These are phyloP conservation scores for Ceriops decandra DNA, from an alignment of 345 rosid species.

Conservation along the genomic window DNA sequence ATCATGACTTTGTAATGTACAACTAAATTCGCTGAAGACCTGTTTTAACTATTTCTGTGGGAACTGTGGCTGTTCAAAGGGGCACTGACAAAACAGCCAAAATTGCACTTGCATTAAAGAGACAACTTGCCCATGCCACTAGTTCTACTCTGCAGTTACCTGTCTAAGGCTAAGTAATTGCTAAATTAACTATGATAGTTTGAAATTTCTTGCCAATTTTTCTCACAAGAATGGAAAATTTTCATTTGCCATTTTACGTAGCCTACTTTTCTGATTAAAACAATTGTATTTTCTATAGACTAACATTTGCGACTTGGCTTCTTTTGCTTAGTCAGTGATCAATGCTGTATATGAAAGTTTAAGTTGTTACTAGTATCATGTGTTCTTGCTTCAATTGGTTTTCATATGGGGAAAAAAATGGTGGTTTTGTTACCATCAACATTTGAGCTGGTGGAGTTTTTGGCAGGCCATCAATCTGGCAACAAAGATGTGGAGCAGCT, in stretches of 20 bases:
- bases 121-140: too few species aligned
- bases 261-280: background rate
- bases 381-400: too few species aligned
- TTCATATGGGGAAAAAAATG: background rate
- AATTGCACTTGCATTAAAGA: too few species aligned
- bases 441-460: background rate
- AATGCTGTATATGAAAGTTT: background rate
- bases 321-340: background rate
- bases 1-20: too few species aligned
- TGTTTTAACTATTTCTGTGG: too few species aligned
- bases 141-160: too few species aligned
- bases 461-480: conserved; percentile 15
- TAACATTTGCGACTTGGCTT: background rate
- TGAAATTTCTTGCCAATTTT: too few species aligned
- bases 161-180: too few species aligned
- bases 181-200: too few species aligned
- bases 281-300: background rate
- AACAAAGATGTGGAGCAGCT: conserved; percentile 18
- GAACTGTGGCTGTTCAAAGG: too few species aligned
- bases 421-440: background rate
- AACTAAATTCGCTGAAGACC: too few species aligned
- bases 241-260: background rate
- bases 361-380: background rate
- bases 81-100: too few species aligned
- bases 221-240: background rate